phyloP scores from a whole-genome alignment of 2,329 filamentous ascomycete genomes.

The Pseudogymnoascus destructans region DNA sequence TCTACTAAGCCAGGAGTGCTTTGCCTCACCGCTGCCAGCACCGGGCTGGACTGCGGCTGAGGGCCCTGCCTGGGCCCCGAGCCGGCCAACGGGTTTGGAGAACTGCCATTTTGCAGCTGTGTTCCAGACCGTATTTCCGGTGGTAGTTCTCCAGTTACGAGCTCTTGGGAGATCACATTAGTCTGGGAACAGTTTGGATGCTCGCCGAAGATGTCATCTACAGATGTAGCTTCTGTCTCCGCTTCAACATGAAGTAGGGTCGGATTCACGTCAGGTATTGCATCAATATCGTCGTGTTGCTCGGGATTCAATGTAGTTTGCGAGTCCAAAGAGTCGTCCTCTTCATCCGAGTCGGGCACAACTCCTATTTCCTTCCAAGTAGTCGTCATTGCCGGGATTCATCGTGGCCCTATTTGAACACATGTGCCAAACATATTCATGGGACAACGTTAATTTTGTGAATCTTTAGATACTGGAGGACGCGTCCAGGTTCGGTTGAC shows the following conservation, averaged over 20 bases:
- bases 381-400: slow-evolving; percentile 2
- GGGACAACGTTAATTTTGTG: neutral
- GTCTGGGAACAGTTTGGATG: neutral
- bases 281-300: neutral
- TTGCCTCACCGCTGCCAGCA: neutral
- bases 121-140: neutral
- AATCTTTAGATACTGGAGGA: neutral
- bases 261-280: neutral
- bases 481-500: neutral
- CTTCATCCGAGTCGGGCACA: slow-evolving; percentile 28
- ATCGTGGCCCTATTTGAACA: neutral
- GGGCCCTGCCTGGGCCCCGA: neutral
- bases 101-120: neutral
- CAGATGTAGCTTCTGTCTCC: neutral
- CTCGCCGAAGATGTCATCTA: neutral
- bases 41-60: neutral
- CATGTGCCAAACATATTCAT: neutral
- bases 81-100: neutral
- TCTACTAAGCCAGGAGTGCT: neutral
- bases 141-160: neutral
- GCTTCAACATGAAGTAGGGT: neutral
- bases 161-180: neutral
- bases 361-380: slow-evolving; percentile 27
- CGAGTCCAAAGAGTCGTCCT: slow-evolving; percentile 20
- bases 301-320: slow-evolving; percentile 2